Percentiles rank a stretch among this genome's conserved stretches.
Conservation (phyloP, 2,329 filamentous ascomycete species). For the Calonectria pauciramosa region DNA sequence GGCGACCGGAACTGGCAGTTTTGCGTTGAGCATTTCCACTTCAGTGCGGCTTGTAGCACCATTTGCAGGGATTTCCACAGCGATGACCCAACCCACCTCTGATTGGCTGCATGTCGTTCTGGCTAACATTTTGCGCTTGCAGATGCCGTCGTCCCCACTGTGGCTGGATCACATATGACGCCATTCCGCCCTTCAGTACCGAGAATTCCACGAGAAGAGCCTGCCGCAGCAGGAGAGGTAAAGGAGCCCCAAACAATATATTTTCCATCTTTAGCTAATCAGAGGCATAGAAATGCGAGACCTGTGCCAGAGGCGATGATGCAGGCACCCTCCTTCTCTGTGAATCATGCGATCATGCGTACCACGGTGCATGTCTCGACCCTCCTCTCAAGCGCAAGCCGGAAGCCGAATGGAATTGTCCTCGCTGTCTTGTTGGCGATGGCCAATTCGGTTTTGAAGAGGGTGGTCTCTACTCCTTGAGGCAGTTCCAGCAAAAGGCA, state of each 20-base stretch:
- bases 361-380: slow-evolving; percentile 89
- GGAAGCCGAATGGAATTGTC: slow-evolving; percentile 94
- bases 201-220: slow-evolving; percentile 70
- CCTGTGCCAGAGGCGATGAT: slow-evolving; percentile 85
- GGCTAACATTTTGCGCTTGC: slow-evolving; percentile 40
- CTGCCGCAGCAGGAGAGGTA: slow-evolving; percentile 58
- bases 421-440: slow-evolving; percentile 93
- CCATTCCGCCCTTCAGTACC: slow-evolving; percentile 87
- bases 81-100: slow-evolving; percentile 36
- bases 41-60: slow-evolving; percentile 31
- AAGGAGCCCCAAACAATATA: slow-evolving; percentile 42
- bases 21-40: slow-evolving; percentile 37
- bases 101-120: slow-evolving; percentile 35
- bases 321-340: slow-evolving; percentile 80
- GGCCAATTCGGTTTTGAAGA: slow-evolving; percentile 98
- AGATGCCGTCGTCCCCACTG: slow-evolving; percentile 78
- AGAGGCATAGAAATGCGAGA: slow-evolving; percentile 78
- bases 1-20: slow-evolving; percentile 31
- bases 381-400: slow-evolving; percentile 84
- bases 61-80: slow-evolving; percentile 43
- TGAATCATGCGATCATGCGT: slow-evolving; percentile 92
- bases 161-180: slow-evolving; percentile 97
- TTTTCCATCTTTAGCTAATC: slow-evolving; percentile 21
- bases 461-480: slow-evolving; percentile 93
- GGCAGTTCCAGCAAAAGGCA: slow-evolving; percentile 96